Evolutionary conservation across 495 filamentous ascomycete species (phyloP).

Genomic region (Xylaria bambusicola): DNA sequence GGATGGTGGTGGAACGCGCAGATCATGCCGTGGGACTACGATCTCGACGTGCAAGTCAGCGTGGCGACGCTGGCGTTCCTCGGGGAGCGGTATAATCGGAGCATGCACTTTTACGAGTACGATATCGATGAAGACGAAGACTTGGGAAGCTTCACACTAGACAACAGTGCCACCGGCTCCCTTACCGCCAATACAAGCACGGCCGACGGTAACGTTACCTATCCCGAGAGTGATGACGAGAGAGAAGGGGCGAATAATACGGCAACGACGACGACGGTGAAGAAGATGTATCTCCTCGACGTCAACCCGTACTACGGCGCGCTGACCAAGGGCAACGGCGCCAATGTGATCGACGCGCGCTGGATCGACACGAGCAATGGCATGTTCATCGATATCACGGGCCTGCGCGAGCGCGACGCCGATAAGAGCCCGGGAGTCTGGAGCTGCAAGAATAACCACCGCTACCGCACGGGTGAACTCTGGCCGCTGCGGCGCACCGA

Average conservation of each 20-base stretch:
- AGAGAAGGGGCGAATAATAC: background rate
- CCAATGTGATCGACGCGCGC: slow-evolving; percentile 82
- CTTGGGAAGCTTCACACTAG: background rate
- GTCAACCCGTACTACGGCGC: slow-evolving; percentile 70
- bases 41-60: slow-evolving; percentile 81
- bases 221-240: slow-evolving; percentile 28
- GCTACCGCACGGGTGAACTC: slow-evolving; percentile 68
- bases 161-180: background rate
- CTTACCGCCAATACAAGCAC: background rate
- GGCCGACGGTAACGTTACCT: slow-evolving; percentile 26
- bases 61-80: slow-evolving; percentile 62
- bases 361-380: slow-evolving; percentile 80
- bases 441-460: slow-evolving; percentile 82
- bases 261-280: slow-evolving; percentile 5
- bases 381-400: slow-evolving; percentile 89
- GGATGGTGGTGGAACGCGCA: slow-evolving; percentile 93
- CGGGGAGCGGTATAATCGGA: slow-evolving; percentile 65
- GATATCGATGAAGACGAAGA: slow-evolving; percentile 39
- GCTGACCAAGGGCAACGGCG: slow-evolving; percentile 62
- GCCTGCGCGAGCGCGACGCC: slow-evolving; percentile 67
- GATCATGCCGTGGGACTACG: slow-evolving; percentile 86
- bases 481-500: slow-evolving; percentile 75
- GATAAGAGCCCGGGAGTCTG: slow-evolving; percentile 61
- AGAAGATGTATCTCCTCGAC: slow-evolving; percentile 67
- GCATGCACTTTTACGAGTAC: slow-evolving; percentile 65